phyloP scores from a whole-genome alignment of 164 flowering plant genomes.

The Akebia trifoliata region DNA sequence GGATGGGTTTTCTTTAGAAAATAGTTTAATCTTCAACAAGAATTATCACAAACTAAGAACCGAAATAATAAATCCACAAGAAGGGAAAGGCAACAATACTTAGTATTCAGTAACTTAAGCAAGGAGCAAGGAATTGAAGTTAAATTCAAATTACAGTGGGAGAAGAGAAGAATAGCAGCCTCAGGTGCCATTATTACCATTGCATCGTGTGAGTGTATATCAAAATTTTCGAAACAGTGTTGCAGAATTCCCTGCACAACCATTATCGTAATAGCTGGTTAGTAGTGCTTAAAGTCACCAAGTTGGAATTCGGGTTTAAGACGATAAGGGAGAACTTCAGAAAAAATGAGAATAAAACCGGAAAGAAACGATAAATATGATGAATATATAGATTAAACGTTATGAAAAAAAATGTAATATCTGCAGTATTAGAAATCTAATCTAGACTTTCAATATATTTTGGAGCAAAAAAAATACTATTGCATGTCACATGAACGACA shows the following conservation, averaged over 20 bases:
- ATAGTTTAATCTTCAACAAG: conserved; percentile 1
- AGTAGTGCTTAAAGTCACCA: no score
- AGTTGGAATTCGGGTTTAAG: no score
- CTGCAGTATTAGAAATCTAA: no score
- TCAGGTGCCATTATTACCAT: conserved; percentile 8
- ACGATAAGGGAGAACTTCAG: no score
- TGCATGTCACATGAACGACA: no score
- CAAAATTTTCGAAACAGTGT: conserved; percentile 22
- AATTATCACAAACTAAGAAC: neutral
- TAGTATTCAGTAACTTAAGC: neutral
- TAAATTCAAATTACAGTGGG: conserved; percentile 1
- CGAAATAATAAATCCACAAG: neutral
- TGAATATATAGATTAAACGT: no score
- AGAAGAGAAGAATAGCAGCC: conserved; percentile 16
- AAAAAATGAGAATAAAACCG: no score
- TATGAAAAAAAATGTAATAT: no score
- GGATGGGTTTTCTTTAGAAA: conserved; percentile 3
- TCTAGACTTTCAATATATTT: no score
- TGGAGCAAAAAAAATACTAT: no score
- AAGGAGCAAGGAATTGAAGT: neutral
- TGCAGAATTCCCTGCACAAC: conserved; percentile 33
- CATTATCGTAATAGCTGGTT: neutral
- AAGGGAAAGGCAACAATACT: neutral
- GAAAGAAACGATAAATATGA: no score
- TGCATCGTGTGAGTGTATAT: conserved; percentile 20